Evolutionary conservation across 139 green algal genomes (phyloP).

Genomic region (Chlamydomonas urium): DNA sequence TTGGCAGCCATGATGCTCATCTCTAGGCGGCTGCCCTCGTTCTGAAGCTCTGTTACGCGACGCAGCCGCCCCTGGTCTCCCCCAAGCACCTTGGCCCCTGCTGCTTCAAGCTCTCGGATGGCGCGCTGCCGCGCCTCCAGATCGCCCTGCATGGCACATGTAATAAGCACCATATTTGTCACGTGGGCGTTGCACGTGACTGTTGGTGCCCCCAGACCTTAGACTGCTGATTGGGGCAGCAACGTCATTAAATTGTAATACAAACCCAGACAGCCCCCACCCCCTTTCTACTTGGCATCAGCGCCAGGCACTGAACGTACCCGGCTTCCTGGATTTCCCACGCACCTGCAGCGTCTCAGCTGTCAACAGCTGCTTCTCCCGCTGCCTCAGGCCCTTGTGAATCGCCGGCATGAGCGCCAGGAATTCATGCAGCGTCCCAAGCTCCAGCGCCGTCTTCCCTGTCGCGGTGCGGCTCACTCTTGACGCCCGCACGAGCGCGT

Average conservation of each 20-base stretch:
- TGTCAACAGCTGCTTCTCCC: slow-evolving; percentile 64
- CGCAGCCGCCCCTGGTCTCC: slow-evolving; percentile 24
- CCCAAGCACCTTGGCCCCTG: slow-evolving; percentile 30
- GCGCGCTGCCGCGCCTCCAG: slow-evolving; percentile 33
- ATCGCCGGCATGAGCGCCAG: slow-evolving; percentile 60
- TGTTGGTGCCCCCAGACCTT: too few species aligned
- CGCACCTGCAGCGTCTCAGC: slow-evolving; percentile 37
- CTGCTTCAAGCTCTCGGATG: slow-evolving; percentile 36
- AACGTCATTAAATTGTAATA: too few species aligned
- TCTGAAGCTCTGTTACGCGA: slow-evolving; percentile 32
- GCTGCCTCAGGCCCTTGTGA: slow-evolving; percentile 40
- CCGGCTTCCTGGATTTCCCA: too few species aligned
- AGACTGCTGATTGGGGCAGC: too few species aligned
- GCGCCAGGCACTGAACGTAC: too few species aligned
- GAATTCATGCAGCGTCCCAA: slow-evolving; percentile 55
- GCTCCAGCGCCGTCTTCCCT: slow-evolving; percentile 41
- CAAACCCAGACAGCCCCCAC: too few species aligned
- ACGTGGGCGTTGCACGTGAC: too few species aligned
- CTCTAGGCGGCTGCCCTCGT: slow-evolving; percentile 48
- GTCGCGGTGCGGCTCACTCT: slow-evolving; percentile 29
- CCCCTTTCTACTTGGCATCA: too few species aligned
- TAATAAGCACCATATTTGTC: background rate
- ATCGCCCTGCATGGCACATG: slow-evolving; percentile 20
- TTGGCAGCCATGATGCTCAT: slow-evolving; percentile 35
- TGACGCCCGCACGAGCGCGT: slow-evolving; percentile 29